Conservation (phyloP, 2,329 filamentous ascomycete species). For the Lasiodiplodia sp. region DNA sequence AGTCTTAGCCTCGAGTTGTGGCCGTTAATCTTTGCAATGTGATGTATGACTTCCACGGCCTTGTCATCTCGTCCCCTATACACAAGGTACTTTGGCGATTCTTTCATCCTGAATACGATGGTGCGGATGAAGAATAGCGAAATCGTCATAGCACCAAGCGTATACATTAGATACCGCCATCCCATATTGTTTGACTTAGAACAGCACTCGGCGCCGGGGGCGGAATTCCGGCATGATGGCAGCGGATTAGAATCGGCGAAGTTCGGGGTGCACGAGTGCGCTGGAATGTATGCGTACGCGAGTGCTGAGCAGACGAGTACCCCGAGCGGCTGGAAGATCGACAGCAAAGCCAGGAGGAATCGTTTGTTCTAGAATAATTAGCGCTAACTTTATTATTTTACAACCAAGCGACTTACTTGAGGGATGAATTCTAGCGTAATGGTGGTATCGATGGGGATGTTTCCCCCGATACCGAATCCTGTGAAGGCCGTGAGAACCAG, state of each 20-base stretch:
- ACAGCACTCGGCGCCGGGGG: constrained; percentile 46
- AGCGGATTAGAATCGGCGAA: constrained; percentile 55
- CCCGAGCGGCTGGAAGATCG: constrained; percentile 64
- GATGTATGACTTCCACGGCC: constrained; percentile 55
- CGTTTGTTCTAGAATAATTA: constrained; percentile 51
- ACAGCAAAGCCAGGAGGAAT: constrained; percentile 61
- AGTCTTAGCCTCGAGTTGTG: constrained; percentile 44
- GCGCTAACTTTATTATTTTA: background rate
- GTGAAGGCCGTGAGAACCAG: constrained; percentile 62
- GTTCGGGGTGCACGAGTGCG: constrained; percentile 60
- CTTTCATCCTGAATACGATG: constrained; percentile 62
- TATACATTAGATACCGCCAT: constrained; percentile 55
- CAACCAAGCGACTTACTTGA: background rate
- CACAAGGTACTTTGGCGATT: constrained; percentile 68
- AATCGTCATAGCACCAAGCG: constrained; percentile 49
- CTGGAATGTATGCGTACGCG: constrained; percentile 62
- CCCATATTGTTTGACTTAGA: constrained; percentile 50
- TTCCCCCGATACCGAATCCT: constrained; percentile 62
- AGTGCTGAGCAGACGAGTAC: constrained; percentile 60
- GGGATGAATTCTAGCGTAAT: constrained; percentile 65
- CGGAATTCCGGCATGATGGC: constrained; percentile 52
- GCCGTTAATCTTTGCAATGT: constrained; percentile 54
- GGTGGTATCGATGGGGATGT: constrained; percentile 64
- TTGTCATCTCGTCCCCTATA: constrained; percentile 60
- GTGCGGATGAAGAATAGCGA: constrained; percentile 61